Conservation (phyloP, 129 eudicot species). For the Oenanthe sinensis region DNA sequence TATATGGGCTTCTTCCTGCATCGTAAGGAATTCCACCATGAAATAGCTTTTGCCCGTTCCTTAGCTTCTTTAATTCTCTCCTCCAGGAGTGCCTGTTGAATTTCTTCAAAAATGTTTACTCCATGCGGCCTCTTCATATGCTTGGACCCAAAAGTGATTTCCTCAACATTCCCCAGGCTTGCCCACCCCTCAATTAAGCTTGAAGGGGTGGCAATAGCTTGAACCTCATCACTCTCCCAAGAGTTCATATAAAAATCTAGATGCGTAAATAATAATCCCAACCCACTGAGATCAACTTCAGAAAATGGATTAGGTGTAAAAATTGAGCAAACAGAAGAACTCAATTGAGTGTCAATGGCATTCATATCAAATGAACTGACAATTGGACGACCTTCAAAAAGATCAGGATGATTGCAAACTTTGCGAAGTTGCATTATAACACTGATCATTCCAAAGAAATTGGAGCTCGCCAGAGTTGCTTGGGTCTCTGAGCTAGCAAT, state of each 20-base stretch:
- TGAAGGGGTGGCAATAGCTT: constrained; percentile 77
- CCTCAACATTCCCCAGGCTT: constrained; percentile 19
- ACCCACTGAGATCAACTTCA: constrained; percentile 50
- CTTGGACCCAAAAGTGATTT: constrained; percentile 18
- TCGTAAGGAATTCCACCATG: constrained; percentile 94
- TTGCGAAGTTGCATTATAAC: constrained; percentile 97
- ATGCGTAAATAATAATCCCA: constrained; percentile 78
- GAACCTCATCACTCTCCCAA: constrained; percentile 83
- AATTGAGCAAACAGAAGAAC: constrained; percentile 74
- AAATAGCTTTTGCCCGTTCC: constrained; percentile 64
- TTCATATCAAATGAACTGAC: constrained; percentile 90
- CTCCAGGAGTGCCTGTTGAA: constrained; percentile 63
- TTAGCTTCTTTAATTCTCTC: constrained; percentile 70
- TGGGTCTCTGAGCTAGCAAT: constrained; percentile 97
- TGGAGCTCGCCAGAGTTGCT: constrained; percentile 79
- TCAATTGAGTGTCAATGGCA: constrained; percentile 62
- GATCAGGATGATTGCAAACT: constrained; percentile 98
- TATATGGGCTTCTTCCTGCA: constrained; percentile 70
- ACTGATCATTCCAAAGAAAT: constrained; percentile 92
- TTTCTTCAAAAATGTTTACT: constrained; percentile 75
- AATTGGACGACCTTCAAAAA: constrained; percentile 98
- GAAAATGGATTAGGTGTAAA: constrained; percentile 48
- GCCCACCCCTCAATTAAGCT: constrained; percentile 49
- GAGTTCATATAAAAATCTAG: constrained; percentile 72
- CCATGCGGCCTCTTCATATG: constrained; percentile 36